Percentiles rank a stretch among this genome's conserved stretches.
phyloP scores from a whole-genome alignment of 371 early-diverging fungal genomes.

The Circinella umbellata region DNA sequence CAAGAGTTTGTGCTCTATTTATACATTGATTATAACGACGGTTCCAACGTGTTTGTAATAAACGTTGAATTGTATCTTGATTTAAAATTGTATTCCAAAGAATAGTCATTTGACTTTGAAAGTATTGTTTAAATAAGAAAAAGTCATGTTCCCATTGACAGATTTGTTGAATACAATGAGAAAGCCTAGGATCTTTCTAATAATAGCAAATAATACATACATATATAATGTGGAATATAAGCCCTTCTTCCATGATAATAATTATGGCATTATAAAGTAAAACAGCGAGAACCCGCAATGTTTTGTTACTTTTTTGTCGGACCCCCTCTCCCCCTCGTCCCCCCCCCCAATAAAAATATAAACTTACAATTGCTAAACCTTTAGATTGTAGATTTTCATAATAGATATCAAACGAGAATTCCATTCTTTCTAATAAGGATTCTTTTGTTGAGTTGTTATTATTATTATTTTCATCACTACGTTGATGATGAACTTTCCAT shows the following conservation, averaged over 20 bases:
- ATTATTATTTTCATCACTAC: background rate
- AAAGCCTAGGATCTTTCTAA: constrained; percentile 13
- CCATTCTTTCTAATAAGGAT: too few species aligned
- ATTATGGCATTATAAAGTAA: too few species aligned
- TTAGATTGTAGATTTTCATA: constrained; percentile 9
- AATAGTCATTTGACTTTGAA: constrained; percentile 15
- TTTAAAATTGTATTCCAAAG: constrained; percentile 8
- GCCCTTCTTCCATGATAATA: too few species aligned
- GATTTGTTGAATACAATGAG: constrained; percentile 9
- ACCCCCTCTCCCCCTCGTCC: too few species aligned
- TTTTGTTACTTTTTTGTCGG: too few species aligned
- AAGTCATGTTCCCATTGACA: constrained; percentile 17
- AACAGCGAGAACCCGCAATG: too few species aligned
- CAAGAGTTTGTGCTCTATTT: background rate
- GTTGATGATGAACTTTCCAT: constrained; percentile 3
- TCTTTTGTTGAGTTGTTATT: background rate
- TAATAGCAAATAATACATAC: background rate
- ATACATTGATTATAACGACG: constrained; percentile 15
- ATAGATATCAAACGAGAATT: constrained; percentile 10
- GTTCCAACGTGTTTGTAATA: constrained; percentile 10
- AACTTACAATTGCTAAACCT: constrained; percentile 14
- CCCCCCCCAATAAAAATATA: background rate
- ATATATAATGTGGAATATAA: background rate
- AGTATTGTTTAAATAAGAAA: constrained; percentile 15
- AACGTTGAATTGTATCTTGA: background rate